These are phyloP conservation scores for Verticillium longisporum DNA, from an alignment of 2,329 filamentous ascomycete species.

Conservation along the genomic window DNA sequence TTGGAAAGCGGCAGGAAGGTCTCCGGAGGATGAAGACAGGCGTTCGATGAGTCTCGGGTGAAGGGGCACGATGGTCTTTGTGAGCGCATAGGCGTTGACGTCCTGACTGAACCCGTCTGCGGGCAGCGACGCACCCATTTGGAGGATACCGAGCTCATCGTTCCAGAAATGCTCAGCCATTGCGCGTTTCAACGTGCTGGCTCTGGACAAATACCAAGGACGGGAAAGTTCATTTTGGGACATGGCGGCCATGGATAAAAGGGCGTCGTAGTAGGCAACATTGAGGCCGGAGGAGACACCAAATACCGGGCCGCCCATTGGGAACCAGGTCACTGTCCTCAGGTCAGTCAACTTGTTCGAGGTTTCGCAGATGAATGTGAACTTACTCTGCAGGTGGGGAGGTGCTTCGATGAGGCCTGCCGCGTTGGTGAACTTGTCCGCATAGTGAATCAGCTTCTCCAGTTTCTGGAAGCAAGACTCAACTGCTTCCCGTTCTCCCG, in stretches of 20 bases:
- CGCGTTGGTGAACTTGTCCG: background rate
- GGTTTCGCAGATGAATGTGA: no score
- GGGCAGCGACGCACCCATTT: constrained; percentile 1
- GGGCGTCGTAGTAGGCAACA: constrained; percentile 6
- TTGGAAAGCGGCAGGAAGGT: background rate
- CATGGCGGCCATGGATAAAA: constrained; percentile 1
- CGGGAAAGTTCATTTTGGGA: background rate
- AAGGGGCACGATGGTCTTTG: background rate
- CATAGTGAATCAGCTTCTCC: constrained; percentile 2
- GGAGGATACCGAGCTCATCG: background rate
- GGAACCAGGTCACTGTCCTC: constrained; percentile 6
- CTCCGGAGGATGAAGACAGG: background rate
- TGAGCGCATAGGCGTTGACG: constrained; percentile 4
- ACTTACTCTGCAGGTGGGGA: constrained; percentile 6
- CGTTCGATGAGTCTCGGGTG: background rate
- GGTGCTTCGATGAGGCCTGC: constrained; percentile 5
- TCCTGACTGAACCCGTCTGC: constrained; percentile 3
- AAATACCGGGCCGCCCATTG: constrained; percentile 2
- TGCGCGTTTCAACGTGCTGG: background rate
- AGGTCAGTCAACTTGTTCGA: background rate
- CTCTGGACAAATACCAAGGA: background rate
- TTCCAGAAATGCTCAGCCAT: constrained; percentile 1
- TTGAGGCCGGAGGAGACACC: constrained; percentile 3
- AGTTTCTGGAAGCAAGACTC: background rate
- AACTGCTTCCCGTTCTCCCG: background rate